Percentiles rank a stretch among this genome's conserved stretches.
Evolutionary conservation across 2,329 filamentous ascomycete genomes (phyloP).

Genomic region (Biscogniauxia sp.): DNA sequence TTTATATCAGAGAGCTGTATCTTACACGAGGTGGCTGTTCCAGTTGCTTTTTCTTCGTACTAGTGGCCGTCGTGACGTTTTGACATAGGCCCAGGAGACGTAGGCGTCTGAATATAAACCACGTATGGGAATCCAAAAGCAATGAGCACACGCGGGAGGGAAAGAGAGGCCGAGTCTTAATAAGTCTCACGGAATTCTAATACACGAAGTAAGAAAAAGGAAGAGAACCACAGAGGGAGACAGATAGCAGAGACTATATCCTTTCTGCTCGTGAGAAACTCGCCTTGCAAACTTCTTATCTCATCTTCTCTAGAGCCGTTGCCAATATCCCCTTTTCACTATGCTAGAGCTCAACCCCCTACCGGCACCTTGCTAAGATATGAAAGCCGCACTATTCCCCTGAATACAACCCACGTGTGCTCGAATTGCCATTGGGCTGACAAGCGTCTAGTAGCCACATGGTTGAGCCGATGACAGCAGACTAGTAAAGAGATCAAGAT

Average conservation of each 20-base stretch:
- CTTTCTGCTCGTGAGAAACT: background rate
- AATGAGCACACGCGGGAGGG: background rate
- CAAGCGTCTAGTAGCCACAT: background rate
- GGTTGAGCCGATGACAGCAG: background rate
- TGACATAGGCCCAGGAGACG: background rate
- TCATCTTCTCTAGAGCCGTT: background rate
- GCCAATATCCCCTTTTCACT: background rate
- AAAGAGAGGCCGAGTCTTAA: background rate
- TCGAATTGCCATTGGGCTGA: background rate
- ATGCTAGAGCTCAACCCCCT: background rate
- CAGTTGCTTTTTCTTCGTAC: background rate
- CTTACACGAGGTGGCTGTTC: background rate
- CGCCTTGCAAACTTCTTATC: background rate
- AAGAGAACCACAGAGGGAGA: background rate
- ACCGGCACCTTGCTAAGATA: background rate
- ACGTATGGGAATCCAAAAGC: background rate
- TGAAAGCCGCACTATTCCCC: background rate
- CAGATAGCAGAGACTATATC: background rate
- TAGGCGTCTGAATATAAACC: background rate
- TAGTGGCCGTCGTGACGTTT: background rate
- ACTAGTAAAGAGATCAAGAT: background rate
- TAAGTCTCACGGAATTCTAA: background rate
- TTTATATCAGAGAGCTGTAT: background rate
- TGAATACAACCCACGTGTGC: background rate
- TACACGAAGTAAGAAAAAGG: no score